Evolutionary conservation across 345 rosid species (phyloP).

Genomic region (Syzygium grande): DNA sequence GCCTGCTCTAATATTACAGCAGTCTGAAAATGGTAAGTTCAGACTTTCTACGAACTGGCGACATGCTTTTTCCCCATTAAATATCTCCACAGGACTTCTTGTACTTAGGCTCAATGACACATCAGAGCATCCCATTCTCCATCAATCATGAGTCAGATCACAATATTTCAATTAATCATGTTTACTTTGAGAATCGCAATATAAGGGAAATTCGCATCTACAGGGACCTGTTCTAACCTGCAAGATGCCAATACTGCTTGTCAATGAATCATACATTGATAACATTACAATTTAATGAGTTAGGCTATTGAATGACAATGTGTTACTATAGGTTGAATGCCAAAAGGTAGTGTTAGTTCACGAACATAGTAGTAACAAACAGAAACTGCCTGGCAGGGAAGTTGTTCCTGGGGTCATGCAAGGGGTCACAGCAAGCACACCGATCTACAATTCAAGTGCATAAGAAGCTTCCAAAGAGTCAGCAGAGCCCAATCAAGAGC

Average conservation of each 20-base stretch:
- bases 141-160: background rate
- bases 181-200: constrained; percentile 59
- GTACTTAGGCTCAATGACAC: background rate
- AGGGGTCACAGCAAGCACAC: background rate
- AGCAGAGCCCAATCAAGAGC: background rate
- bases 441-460: background rate
- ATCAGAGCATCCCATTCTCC: background rate
- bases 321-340: background rate
- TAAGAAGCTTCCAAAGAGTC: background rate
- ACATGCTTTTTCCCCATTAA: background rate
- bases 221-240: constrained; percentile 77
- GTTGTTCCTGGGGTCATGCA: background rate
- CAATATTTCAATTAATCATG: background rate
- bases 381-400: background rate
- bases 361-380: background rate
- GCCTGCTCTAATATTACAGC: background rate
- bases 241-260: background rate
- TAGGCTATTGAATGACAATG: background rate
- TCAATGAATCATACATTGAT: background rate
- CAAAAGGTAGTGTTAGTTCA: background rate
- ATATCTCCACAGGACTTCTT: background rate
- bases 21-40: background rate
- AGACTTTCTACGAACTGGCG: background rate
- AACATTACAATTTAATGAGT: background rate
- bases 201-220: constrained; percentile 60